A percentile compares a stretch with the other conserved stretches of the same genome.
Evolutionary conservation across 1,284 basidiomycete species (phyloP).

Genomic region (Moesziomyces aphidis): DNA sequence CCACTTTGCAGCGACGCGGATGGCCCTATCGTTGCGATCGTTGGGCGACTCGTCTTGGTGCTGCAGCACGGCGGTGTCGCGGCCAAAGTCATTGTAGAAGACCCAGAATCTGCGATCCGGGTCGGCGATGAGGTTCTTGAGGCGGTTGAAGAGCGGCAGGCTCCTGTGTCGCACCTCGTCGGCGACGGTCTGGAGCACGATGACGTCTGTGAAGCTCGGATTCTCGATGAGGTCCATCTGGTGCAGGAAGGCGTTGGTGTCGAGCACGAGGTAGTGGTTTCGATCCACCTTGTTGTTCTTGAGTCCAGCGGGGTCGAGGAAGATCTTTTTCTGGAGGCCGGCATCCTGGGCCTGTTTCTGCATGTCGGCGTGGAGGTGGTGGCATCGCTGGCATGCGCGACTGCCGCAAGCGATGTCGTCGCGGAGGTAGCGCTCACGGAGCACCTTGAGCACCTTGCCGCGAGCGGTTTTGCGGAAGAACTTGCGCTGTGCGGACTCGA

Average conservation of each 20-base stretch:
- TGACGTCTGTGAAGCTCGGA: slow-evolving; percentile 68
- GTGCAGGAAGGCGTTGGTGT: slow-evolving; percentile 94
- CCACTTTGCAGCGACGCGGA: slow-evolving; percentile 61
- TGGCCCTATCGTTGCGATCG: slow-evolving; percentile 65
- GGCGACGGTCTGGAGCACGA: slow-evolving; percentile 93
- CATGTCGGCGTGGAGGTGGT: slow-evolving; percentile 41
- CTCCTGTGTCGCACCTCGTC: slow-evolving; percentile 96
- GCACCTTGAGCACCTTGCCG: slow-evolving; percentile 93
- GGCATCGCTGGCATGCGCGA: slow-evolving; percentile 73
- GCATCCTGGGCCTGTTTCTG: slow-evolving; percentile 60
- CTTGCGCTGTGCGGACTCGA: slow-evolving; percentile 49
- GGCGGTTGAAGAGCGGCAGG: slow-evolving; percentile 84
- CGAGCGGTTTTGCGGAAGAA: slow-evolving; percentile 80
- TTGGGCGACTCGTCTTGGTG: slow-evolving; percentile 61
- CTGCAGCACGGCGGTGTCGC: slow-evolving; percentile 53
- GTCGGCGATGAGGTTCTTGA: slow-evolving; percentile 62
- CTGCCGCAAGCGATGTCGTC: slow-evolving; percentile 94
- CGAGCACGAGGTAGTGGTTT: slow-evolving; percentile 84
- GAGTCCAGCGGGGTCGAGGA: slow-evolving; percentile 46
- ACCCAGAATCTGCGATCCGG: slow-evolving; percentile 64
- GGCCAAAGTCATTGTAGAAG: slow-evolving; percentile 63
- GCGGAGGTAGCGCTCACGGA: slow-evolving; percentile 94
- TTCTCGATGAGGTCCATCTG: slow-evolving; percentile 71
- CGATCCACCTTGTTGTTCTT: slow-evolving; percentile 44
- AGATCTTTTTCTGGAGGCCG: slow-evolving; percentile 72